Evolutionary conservation across 805 yeast species (phyloP).

Genomic region (Candida khao-thaluensis): DNA sequence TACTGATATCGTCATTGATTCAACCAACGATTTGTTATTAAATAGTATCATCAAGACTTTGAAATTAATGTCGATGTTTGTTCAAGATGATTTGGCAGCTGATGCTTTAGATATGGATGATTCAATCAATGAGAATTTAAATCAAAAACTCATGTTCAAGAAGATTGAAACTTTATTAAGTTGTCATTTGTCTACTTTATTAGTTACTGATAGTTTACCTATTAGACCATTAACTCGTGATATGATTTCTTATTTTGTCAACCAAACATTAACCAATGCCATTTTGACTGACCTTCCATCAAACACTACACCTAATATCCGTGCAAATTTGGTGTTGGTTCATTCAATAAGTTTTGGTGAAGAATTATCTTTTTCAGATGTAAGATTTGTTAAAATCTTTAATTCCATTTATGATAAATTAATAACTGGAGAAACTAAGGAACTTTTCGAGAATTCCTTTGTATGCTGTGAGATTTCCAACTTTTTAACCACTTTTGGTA

Average conservation of each 20-base stretch:
- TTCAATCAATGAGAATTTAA: not conserved
- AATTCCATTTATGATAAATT: not conserved
- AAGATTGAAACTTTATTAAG: conserved; percentile 6
- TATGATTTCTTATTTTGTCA: not conserved
- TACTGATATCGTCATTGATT: not conserved
- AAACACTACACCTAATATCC: not conserved
- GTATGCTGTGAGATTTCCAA: conserved; percentile 1
- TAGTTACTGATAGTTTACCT: not conserved
- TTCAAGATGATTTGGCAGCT: conserved; percentile 10
- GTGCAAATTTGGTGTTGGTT: not conserved
- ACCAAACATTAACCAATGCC: not conserved
- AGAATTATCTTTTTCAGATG: not conserved
- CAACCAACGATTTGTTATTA: not conserved
- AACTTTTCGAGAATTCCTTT: not conserved
- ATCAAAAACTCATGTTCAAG: conserved; percentile 4
- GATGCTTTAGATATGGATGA: not conserved
- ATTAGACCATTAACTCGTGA: not conserved
- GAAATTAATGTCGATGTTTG: conserved; percentile 11
- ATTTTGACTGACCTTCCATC: not conserved
- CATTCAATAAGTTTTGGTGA: not conserved
- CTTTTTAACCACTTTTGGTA: conserved; percentile 6
- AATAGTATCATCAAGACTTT: conserved; percentile 7
- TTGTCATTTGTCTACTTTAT: conserved; percentile 1
- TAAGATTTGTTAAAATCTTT: conserved; percentile 1
- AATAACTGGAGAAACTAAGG: not conserved